Conservation (phyloP, 164 flowering plant species). For the Santalum album region DNA sequence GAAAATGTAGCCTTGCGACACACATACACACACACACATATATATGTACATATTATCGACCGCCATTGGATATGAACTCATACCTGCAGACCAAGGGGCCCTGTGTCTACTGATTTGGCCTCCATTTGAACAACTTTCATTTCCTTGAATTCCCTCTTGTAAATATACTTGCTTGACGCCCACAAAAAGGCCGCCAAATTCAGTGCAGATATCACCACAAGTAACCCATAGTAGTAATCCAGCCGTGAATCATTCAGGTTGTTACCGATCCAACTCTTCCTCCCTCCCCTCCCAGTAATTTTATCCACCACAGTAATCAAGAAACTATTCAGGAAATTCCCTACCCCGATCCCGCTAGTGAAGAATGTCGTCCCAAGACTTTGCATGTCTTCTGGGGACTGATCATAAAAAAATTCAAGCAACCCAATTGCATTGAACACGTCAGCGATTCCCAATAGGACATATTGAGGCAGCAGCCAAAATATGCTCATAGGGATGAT, state of each 20-base stretch:
- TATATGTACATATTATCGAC: background rate
- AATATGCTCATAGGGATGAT: slow-evolving; percentile 74
- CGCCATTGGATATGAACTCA: slow-evolving; percentile 2
- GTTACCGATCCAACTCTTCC: slow-evolving; percentile 74
- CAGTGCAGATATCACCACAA: slow-evolving; percentile 35
- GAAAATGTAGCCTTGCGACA: too few relatives aligned
- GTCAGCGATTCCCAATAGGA: slow-evolving; percentile 62
- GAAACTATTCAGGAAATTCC: slow-evolving; percentile 80
- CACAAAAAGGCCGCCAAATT: slow-evolving; percentile 48
- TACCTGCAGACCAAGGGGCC: slow-evolving; percentile 31
- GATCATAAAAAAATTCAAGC: slow-evolving; percentile 79
- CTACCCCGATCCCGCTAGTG: slow-evolving; percentile 76
- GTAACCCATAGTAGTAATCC: slow-evolving; percentile 72
- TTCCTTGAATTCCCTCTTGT: slow-evolving; percentile 50
- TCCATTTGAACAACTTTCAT: slow-evolving; percentile 28
- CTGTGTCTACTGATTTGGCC: slow-evolving; percentile 22
- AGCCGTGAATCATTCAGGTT: slow-evolving; percentile 73
- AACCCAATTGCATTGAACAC: slow-evolving; percentile 70
- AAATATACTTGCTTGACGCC: slow-evolving; percentile 57
- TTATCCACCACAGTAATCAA: slow-evolving; percentile 69
- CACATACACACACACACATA: too few relatives aligned
- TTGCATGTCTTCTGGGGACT: slow-evolving; percentile 77
- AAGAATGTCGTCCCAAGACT: slow-evolving; percentile 82
- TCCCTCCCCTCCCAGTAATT: slow-evolving; percentile 36
- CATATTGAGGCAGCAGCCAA: slow-evolving; percentile 70